phyloP scores from a whole-genome alignment of 169 alveolate genomes.

The Plasmodium cynomolgi region DNA sequence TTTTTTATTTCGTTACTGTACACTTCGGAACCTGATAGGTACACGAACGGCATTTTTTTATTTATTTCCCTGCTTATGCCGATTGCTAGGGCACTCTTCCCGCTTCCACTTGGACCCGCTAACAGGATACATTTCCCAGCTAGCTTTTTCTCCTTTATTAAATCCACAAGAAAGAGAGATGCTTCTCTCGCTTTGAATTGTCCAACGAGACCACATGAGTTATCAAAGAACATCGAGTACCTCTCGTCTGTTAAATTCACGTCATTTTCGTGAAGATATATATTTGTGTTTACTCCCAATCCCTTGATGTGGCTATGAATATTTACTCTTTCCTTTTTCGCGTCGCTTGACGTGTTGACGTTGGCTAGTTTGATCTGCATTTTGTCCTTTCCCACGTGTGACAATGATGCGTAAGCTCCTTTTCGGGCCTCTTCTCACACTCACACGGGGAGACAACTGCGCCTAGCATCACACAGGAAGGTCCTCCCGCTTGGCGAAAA shows the following conservation, averaged over 20 bases:
- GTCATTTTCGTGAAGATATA: constrained; percentile 70
- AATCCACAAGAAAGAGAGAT: constrained; percentile 97
- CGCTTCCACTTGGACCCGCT: constrained; percentile 99
- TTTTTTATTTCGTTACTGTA: constrained; percentile 98
- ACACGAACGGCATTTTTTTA: constrained; percentile 99
- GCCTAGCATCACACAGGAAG: background rate
- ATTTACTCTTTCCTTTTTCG: constrained; percentile 92
- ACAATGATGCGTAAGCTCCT: background rate
- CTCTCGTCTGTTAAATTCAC: constrained; percentile 74
- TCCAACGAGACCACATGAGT: constrained; percentile 97
- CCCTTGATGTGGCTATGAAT: constrained; percentile 99
- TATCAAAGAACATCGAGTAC: constrained; percentile 78
- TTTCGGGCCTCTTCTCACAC: background rate
- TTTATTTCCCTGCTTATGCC: constrained; percentile 99
- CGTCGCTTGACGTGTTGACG: constrained; percentile 34
- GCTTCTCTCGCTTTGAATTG: constrained; percentile 99
- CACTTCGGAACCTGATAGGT: constrained; percentile 99
- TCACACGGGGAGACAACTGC: background rate
- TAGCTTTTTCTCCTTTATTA: constrained; percentile 97
- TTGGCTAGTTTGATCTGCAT: constrained; percentile 52
- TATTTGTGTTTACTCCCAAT: constrained; percentile 95
- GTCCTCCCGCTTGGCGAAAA: background rate
- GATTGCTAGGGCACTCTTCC: constrained; percentile 99
- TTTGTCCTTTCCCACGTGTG: background rate
- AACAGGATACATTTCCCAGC: constrained; percentile 93